Evolutionary conservation across 75 land plant genomes (phyloP).

Genomic region (Pinus albicaulis): DNA sequence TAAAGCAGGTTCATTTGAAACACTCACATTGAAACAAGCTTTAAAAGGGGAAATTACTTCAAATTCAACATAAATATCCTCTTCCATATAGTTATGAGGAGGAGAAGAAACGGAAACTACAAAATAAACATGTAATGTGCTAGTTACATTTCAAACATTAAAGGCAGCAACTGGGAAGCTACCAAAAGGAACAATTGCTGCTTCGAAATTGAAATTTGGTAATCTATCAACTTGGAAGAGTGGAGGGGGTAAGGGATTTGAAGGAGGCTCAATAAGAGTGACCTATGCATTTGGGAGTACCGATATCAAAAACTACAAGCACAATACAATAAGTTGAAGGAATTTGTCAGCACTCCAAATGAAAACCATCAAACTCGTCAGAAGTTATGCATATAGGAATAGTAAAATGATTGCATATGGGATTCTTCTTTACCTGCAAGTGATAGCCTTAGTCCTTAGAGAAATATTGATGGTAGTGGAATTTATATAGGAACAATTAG

Average conservation of each 20-base stretch:
- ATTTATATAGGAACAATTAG: too few species aligned
- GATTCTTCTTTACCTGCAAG: constrained; percentile 65
- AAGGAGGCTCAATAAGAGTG: constrained; percentile 1
- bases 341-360: not conserved
- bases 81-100: not conserved
- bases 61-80: not conserved
- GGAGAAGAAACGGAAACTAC: not conserved
- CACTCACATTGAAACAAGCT: not conserved
- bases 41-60: not conserved
- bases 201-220: not conserved
- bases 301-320: not conserved
- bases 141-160: not conserved
- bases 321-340: not conserved
- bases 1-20: not conserved
- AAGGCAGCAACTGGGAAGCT: not conserved
- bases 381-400: not conserved
- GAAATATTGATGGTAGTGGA: constrained; percentile 61
- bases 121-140: not conserved
- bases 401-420: constrained; percentile 60
- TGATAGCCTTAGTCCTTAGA: constrained; percentile 54
- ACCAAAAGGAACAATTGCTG: not conserved
- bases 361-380: not conserved
- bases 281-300: not conserved
- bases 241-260: not conserved
- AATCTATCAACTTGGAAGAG: not conserved